Evolutionary conservation across 108 stramenopile genomes (phyloP), one percentile per base, ranked within the genome.

Genomic region (Discostella pseudostelligera): DNA sequence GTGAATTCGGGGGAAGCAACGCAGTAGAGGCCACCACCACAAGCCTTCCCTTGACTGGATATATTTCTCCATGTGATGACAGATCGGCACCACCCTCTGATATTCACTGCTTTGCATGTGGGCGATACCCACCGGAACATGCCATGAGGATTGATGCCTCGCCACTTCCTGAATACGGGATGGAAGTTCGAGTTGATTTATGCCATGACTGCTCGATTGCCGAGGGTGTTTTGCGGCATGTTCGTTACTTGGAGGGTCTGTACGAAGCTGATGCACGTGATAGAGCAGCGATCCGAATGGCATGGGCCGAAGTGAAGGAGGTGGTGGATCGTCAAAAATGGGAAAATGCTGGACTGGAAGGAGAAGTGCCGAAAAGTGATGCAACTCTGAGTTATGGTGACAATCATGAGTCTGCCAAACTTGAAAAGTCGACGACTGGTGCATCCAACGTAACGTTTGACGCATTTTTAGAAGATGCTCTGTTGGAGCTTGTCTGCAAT

Each of bases 141-240:
- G 70, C 76, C 20, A 71, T 78, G 67, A 71, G 77, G 25, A 67
- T 69, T 56, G 71, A 76, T 70, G 75, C 74, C 10, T 72, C 83
- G 0, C 91, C 91, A 8, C 42, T 93, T 25, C 60, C 81, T 6
- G 87, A 89, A 59, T 93, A 90, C 63, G 84, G 86, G 37, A 78
- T 81, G 69, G 92, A 93, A 69, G 72, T 74, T 36, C 57, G 84
- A 11, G 69, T 81, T 0, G 84, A 88, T 53, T 43, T 89, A 28
- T 88, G 92, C 59, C 66, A 72, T 17, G 66, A 85, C 56, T 93
- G 92, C 60, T 47, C 26, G 28, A 56, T 83, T 17, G 83, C 83
- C 4, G 88, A 90, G 70, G 88, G 92, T 4, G 62, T 93, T 5
- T 54, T 90, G 29, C 53, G 84, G 17, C 84, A 93, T 72, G 78